Evolutionary conservation across 2,329 filamentous ascomycete species (phyloP).

Genomic region (Paracamarosporium sp.): DNA sequence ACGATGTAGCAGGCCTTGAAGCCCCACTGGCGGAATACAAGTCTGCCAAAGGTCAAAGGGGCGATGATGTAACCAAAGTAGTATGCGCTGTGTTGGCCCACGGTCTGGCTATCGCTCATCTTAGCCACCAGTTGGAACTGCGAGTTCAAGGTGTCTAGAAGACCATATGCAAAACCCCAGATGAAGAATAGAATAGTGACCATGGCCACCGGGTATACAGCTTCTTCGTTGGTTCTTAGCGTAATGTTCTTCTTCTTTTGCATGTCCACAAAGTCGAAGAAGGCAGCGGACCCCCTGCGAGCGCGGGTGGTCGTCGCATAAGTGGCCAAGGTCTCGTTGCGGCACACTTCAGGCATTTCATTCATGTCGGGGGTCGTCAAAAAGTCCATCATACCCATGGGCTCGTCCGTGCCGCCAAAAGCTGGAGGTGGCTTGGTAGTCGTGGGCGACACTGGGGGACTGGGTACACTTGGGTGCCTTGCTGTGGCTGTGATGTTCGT

Average conservation of each 20-base stretch:
- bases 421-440: conserved; percentile 27
- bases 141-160: conserved; percentile 81
- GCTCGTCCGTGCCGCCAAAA: conserved; percentile 27
- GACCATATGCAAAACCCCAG: conserved; percentile 90
- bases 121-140: conserved; percentile 69
- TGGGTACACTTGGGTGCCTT: conserved; percentile 24
- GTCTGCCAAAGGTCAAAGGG: conserved; percentile 69
- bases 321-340: conserved; percentile 44
- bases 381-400: conserved; percentile 60
- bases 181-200: conserved; percentile 85
- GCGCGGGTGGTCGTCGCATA: conserved; percentile 29
- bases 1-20: conserved; percentile 69
- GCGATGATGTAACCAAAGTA: conserved; percentile 76
- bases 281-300: conserved; percentile 52
- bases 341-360: conserved; percentile 41
- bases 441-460: conserved; percentile 31
- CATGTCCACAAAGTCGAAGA: conserved; percentile 82
- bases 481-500: conserved; percentile 30
- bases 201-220: conserved; percentile 73
- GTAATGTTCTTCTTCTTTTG: conserved; percentile 72
- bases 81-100: conserved; percentile 74
- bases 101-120: conserved; percentile 67
- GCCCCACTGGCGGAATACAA: conserved; percentile 64
- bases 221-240: conserved; percentile 67
- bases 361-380: conserved; percentile 57